phyloP scores from a whole-genome alignment of 257 asterid genomes.

The Ocimum tenuiflorum region DNA sequence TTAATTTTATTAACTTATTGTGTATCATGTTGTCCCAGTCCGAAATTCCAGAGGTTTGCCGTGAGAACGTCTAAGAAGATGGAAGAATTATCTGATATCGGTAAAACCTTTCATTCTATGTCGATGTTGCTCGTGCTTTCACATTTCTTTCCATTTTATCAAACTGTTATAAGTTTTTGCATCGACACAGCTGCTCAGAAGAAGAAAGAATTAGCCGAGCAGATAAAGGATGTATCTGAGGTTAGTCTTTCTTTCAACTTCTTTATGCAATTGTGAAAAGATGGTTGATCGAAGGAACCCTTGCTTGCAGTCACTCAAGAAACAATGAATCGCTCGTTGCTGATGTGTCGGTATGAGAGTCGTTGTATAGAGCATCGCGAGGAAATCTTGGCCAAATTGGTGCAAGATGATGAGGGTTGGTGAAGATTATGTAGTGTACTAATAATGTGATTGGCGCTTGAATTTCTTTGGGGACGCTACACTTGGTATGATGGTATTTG shows the following conservation, averaged over 20 bases:
- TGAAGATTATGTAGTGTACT: too few species aligned
- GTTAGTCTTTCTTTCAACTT: conserved; percentile 21
- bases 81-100: conserved; percentile 42
- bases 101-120: conserved; percentile 25
- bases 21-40: conserved; percentile 29
- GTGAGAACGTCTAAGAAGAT: conserved; percentile 69
- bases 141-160: neutral
- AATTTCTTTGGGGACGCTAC: too few species aligned
- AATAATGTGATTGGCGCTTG: too few species aligned
- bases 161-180: neutral
- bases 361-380: neutral
- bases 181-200: conserved; percentile 49
- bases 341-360: neutral
- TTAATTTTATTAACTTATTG: conserved; percentile 2
- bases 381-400: neutral
- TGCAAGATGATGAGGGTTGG: too few species aligned
- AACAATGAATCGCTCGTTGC: conserved; percentile 25
- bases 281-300: neutral
- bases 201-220: conserved; percentile 52
- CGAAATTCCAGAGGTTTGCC: conserved; percentile 71
- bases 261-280: neutral
- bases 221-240: conserved; percentile 49
- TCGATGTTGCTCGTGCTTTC: neutral
- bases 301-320: conserved; percentile 51
- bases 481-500: too few species aligned